Percentiles rank a stretch among this genome's conserved stretches.
These are phyloP conservation scores for Wallacemonas sp. DNA, from an alignment of 208 protist genomes.

Conservation along the genomic window DNA sequence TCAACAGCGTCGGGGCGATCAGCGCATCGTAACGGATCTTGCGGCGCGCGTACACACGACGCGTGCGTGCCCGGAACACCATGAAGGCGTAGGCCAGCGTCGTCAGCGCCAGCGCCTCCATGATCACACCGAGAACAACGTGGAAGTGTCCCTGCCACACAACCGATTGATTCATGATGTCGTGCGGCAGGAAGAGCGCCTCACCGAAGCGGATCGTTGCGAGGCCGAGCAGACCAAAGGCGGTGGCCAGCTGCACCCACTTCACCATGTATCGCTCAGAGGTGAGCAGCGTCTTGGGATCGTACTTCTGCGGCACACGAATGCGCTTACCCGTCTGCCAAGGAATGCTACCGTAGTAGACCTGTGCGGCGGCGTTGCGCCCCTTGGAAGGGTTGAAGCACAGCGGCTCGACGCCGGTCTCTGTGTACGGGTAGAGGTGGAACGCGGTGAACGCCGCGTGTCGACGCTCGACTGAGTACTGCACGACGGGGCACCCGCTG, in stretches of 20 bases:
- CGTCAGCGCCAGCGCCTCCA: conserved; percentile 56
- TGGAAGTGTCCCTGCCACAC: conserved; percentile 77
- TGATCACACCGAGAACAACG: conserved; percentile 51
- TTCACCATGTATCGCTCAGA: conserved; percentile 91
- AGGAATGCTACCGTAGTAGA: conserved; percentile 76
- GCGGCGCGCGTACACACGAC: conserved; percentile 79
- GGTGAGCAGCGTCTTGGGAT: conserved; percentile 88
- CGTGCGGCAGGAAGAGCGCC: conserved; percentile 59
- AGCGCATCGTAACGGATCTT: conserved; percentile 88
- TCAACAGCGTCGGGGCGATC: conserved; percentile 60
- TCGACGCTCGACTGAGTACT: conserved; percentile 75
- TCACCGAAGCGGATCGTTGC: conserved; percentile 76
- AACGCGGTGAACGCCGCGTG: conserved; percentile 83
- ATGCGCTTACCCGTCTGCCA: conserved; percentile 91
- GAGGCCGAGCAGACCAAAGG: conserved; percentile 74
- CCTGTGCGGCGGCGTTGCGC: conserved; percentile 61
- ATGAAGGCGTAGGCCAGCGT: conserved; percentile 75
- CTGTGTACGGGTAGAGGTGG: conserved; percentile 79
- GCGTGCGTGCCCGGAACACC: conserved; percentile 67
- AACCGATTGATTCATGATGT: conserved; percentile 36
- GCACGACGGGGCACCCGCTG: conserved; percentile 46
- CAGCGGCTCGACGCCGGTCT: conserved; percentile 75
- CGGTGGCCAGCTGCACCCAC: conserved; percentile 72
- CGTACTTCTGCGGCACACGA: conserved; percentile 90
- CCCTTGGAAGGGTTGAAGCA: conserved; percentile 51